Evolutionary conservation across 345 rosid species (phyloP), one percentile per base, ranked within the genome.

Genomic region (Salix arbutifolia): DNA sequence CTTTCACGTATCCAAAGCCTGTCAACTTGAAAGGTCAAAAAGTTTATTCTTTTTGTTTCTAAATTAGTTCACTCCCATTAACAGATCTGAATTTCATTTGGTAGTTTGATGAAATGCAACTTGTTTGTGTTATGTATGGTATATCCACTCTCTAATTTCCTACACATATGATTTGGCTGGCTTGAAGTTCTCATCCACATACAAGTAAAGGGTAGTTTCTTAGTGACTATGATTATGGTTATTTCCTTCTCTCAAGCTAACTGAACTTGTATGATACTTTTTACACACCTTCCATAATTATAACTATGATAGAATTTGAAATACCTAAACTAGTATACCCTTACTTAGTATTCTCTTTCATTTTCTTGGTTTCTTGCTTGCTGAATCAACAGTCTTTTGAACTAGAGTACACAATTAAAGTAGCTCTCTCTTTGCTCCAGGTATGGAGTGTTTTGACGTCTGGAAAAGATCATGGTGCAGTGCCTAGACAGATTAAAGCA

Each of bases 401-500:
- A 19, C 2, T 28, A 37, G 67, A 53, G 62, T 60, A 4, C 13
- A 37, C 3, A 26, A 30, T 12, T 40, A 35, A 76, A 58, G 10
- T 50, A 30, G 46, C 28, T 23, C 58, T 67, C 26, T 38, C 69
- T n/a, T 60, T 61, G 67, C 48, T 33, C 26, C 68, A 79, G 82
- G 78, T 69, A 74, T 79, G 82, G 82, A 79, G 73, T 73, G 52
- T 69, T 67, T 69, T 79, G 70, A 67, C 14, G 23, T 48, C 64
- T 70, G 64, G 68, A 74, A 62, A 69, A 44, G 68, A 79, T 68
- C 77, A 79, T 79, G 82, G 77, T 69, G 33, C 78, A 74, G 65
- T 79, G 69, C 70, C 65, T 79, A 74, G 82, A 74, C 70, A 46
- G 82, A 61, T 11, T 79, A 38, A 79, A 76, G 69, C 64, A 76